Base-by-base conservation (phyloP, 2,329 filamentous ascomycete genomes). In the Aspergillus neoniger region DNA sequence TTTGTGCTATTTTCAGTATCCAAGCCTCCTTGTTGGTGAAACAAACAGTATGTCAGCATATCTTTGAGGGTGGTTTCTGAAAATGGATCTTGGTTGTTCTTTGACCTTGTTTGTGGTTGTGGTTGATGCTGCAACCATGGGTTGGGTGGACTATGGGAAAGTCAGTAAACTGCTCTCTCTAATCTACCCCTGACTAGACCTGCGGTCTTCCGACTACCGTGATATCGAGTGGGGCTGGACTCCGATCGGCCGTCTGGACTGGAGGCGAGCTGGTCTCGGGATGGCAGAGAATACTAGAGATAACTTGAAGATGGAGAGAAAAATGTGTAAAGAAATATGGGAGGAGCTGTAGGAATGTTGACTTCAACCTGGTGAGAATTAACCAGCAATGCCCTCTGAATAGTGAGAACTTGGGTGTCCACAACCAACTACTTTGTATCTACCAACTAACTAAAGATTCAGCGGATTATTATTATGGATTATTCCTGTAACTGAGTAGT, bases 211-310 rank as follows among this genome's bases (percentile, higher is more conserved):
- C 23, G 8, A 30, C 47, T 50, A 50, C 47, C 47, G 47, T n/a
- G 47, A 50, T 50, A 28, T 50, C 23, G 47, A 30, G 47, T 50
- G 47, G 47, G 47, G 25, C 47, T 23, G 41, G 32, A 12, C 9
- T 28, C 47, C 47, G 47, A 50, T 50, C 47, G 47, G 47, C 47
- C 47, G 25, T 17, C 47, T 28, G 47, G 25, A 25, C 47, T 28
- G 47, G 47, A 50, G 23, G 25, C 47, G 25, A 50, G 47, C 47
- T 50, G 15, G 47, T 25, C 47, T 50, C 44, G 44, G 44, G 44
- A 49, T 15, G 44, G 44, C 21, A 28, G n/a, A 30, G 47, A 30
- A 28, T 25, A 25, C 23, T 25, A 28, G n/a, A 30, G 47, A 30
- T 50, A 12, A 28, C 15, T 12, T n/a, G 23, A 3, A 32, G 25